Percentiles rank a stretch among this genome's conserved stretches.
Conservation (phyloP, 1,284 basidiomycete genomes). For the Exobasidium rhododendri region DNA sequence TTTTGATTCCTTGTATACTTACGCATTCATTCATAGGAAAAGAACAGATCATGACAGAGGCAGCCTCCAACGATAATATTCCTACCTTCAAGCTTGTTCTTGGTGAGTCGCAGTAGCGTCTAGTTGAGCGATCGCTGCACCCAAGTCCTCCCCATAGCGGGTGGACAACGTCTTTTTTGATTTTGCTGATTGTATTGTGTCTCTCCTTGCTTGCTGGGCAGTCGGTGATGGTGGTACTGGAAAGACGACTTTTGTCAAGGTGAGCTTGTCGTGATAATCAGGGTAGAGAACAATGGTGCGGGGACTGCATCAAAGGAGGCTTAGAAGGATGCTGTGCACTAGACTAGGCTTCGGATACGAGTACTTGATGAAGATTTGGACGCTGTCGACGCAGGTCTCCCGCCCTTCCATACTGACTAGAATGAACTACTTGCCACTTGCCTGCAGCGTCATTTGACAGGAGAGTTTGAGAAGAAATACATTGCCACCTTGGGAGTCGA, state of each 20-base stretch:
- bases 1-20: neutral
- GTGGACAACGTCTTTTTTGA: no score
- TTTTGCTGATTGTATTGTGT: no score
- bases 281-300: no score
- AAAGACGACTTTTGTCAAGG: slow-evolving; percentile 60
- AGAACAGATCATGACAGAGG: slow-evolving; percentile 24
- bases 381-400: no score
- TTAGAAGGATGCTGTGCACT: neutral
- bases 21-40: neutral
- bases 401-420: no score
- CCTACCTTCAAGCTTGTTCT: slow-evolving; percentile 99
- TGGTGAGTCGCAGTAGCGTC: slow-evolving; percentile 61
- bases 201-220: no score
- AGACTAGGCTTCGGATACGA: neutral
- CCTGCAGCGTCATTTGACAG: slow-evolving; percentile 84
- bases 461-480: slow-evolving; percentile 99
- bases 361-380: no score
- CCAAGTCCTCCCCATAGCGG: no score
- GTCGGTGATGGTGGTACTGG: slow-evolving; percentile 98
- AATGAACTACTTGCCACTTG: no score
- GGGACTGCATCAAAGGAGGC: neutral
- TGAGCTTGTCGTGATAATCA: slow-evolving; percentile 17
- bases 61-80: slow-evolving; percentile 56
- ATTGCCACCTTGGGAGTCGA: slow-evolving; percentile 99
- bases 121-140: no score